These are phyloP conservation scores for Zhuliangozyma parablackwelliae DNA, from an alignment of 1,139 yeast genomes.

Conservation along the genomic window DNA sequence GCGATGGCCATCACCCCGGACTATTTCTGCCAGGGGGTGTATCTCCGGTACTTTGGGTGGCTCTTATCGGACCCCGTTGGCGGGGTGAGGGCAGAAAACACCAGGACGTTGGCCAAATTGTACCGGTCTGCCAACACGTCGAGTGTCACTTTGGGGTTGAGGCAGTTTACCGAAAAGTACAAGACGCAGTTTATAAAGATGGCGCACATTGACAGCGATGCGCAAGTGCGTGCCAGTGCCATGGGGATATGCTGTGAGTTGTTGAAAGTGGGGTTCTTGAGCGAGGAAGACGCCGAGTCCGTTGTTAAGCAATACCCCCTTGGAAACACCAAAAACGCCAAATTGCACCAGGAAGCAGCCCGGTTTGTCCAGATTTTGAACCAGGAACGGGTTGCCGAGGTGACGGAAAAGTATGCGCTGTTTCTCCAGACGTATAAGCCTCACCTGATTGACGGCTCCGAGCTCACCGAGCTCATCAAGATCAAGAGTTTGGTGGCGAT, in stretches of 20 bases:
- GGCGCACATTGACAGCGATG: constrained; percentile 28
- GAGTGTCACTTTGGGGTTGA: constrained; percentile 21
- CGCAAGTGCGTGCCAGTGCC: constrained; percentile 49
- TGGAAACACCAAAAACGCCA: constrained; percentile 40
- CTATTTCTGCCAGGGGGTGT: constrained; percentile 62
- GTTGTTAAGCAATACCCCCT: constrained; percentile 8
- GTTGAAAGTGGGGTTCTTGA: constrained; percentile 57
- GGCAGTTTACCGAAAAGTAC: constrained; percentile 71
- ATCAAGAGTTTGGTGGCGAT: constrained; percentile 30
- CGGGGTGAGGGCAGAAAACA: constrained; percentile 60
- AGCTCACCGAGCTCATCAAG: constrained; percentile 29
- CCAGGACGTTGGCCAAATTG: constrained; percentile 51
- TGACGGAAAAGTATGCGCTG: constrained; percentile 19
- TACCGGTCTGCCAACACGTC: constrained; percentile 28
- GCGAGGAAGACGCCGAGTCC: constrained; percentile 26
- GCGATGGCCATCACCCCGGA: constrained; percentile 76
- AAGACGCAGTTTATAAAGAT: constrained; percentile 63
- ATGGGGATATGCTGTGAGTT: constrained; percentile 54
- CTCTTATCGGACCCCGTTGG: constrained; percentile 66
- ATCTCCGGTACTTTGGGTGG: constrained; percentile 80
- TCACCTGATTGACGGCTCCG: constrained; percentile 14
- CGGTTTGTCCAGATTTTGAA: constrained; percentile 25
- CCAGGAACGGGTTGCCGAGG: constrained; percentile 12
- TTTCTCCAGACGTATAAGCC: constrained; percentile 20
- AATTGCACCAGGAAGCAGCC: constrained; percentile 29